These are phyloP conservation scores for Phyllostachys edulis DNA, from an alignment of 176 grass and related monocot species.

Conservation along the genomic window DNA sequence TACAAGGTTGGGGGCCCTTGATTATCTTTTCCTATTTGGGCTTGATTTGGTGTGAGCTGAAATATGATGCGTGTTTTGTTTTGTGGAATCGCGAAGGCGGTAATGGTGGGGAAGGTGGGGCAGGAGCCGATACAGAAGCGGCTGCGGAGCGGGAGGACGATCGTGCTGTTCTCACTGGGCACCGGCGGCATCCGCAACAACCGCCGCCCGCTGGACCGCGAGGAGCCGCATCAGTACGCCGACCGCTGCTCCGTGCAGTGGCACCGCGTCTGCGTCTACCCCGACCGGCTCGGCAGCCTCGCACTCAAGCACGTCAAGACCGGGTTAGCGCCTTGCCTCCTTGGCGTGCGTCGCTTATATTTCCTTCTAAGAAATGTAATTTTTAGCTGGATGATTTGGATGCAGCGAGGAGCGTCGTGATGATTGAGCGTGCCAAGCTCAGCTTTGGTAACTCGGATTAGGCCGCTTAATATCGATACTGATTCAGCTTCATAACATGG, in stretches of 20 bases:
- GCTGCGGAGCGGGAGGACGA: constrained; percentile 50
- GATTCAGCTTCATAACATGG: background rate
- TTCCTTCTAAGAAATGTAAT: background rate
- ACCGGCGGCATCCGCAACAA: constrained; percentile 96
- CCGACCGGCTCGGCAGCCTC: constrained; percentile 44
- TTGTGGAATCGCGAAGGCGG: constrained; percentile 47
- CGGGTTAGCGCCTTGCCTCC: constrained; percentile 48
- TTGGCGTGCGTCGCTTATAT: background rate
- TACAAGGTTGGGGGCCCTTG: constrained; percentile 56
- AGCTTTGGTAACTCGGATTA: constrained; percentile 21
- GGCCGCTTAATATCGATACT: background rate
- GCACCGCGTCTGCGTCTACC: constrained; percentile 85
- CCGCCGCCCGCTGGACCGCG: constrained; percentile 71
- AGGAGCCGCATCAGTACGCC: constrained; percentile 76
- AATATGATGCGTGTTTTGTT: background rate
- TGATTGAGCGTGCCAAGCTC: background rate
- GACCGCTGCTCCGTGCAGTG: constrained; percentile 85
- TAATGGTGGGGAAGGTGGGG: constrained; percentile 85
- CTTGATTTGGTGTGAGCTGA: background rate
- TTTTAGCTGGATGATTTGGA: background rate
- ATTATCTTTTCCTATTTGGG: background rate
- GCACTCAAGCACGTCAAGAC: constrained; percentile 71
- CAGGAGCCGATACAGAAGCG: constrained; percentile 69
- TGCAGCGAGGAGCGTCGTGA: background rate
- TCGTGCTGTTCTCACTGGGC: constrained; percentile 80